Evolutionary conservation across 2,329 filamentous ascomycete genomes (phyloP), one percentile per base, ranked within the genome.

Genomic region (Colletotrichum sojae): DNA sequence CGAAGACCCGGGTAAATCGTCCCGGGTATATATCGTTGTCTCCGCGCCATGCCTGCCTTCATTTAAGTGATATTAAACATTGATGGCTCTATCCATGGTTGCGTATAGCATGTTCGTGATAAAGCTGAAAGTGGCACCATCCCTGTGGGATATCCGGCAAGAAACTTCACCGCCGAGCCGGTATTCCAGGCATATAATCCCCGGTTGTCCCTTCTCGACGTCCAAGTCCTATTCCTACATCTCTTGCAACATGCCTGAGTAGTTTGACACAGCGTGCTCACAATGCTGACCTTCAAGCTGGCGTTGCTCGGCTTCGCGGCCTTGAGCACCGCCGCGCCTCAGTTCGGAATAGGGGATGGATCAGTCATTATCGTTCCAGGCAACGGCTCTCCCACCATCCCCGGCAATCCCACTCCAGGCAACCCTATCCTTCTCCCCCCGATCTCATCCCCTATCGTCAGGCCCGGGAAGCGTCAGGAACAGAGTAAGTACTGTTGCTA

Each of bases 331-430:
- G 69, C 66, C 10, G 65, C 66, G 4, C 69, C 60, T 3, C 55
- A 55, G 10, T 66, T 66, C 6, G 31, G 52, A 6, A 64, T 69
- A 36, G 66, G 60, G 0, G 45, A 57, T 4, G 49, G 58, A 6
- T 69, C 60, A 22, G 62, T 69, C 1, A 71, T 65, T 9, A 40
- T 66, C 1, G 39, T 66, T 6, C 52, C 61, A 25, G 69, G 52
- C 2, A 40, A 43, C 2, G 31, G 48, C 15, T 25, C 58, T 27
- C 46, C 48, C 2, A 20, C 0, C 18, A 43, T 12, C 45, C 45
- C 56, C 22, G 45, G 43, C 45, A 15, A 16, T 36, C 16, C 13
- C n/a, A 39, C 16, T n/a, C 46, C 57, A 6, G 46, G 45, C 46
- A 15, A 10, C 16, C n/a, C 15, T 16, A 22, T 60, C 8, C 46